Evolutionary conservation across 306 rosid species (phyloP), one percentile per base, ranked within the genome.

Genomic region (Dalbergia cultrata): DNA sequence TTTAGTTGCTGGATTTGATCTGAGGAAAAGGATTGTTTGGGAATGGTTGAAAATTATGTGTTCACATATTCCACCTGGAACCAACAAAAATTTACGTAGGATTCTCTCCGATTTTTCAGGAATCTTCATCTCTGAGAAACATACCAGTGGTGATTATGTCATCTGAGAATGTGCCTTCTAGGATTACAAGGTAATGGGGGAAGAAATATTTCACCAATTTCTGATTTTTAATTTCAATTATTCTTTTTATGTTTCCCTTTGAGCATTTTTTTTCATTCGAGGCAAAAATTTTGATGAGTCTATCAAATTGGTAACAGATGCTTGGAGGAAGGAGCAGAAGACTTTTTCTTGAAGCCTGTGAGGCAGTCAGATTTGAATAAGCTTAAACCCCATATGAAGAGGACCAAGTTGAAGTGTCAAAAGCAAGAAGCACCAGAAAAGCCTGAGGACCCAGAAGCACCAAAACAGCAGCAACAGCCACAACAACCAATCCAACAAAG

Each of bases 101-200:
- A 83, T 81, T 66, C 70, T 69, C n/a, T 81, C 74, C 79, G 86
- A 19, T 84, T 79, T 90, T 86, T 65, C 92, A 95, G 99, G 99
- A 93, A 80, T 92, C 97, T 50, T 89, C 93, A 71, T 87, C 97
- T 64, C 65, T 92, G 87, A 90, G 84, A 85, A 89, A 95, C 97
- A 88, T 95, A 74, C 99, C 99, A 37, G 99, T 95, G 33, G 99
- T 92, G 86, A 93, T 93, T 75, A 90, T 93, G 99, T 93, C 97
- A 78, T 95, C 97, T 56, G 99, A 95, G 82, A 91, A 95, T 88
- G 99, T 79, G 69, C 99, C 97, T 81, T 87, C 99, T 72, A 95
- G 99, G 79, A 95, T 93, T 70, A 89, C 21, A 80, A 91, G 98
- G 98, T 93, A 82, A 86, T 47, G 8, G 21, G 18, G 41, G 19